Evolutionary conservation across 441 rosid genomes (phyloP), one percentile per base, ranked within the genome.

Genomic region (Pelargonium australe): DNA sequence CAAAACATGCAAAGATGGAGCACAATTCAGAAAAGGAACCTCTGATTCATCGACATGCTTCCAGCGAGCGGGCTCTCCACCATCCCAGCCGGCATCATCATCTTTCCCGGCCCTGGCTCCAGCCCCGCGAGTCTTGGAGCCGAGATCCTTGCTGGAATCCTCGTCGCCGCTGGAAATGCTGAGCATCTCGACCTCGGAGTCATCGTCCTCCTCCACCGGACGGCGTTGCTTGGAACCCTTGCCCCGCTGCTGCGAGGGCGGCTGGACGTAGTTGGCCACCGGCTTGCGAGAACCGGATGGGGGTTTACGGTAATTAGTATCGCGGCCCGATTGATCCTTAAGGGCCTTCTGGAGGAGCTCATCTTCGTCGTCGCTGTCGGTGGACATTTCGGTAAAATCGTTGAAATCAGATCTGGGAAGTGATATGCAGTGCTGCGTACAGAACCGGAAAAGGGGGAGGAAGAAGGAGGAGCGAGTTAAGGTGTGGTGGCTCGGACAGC

Each of bases 111-210:
- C 79, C 67, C 85, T 83, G 43, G 70, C 60, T 41, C 68, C 82
- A 34, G 74, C 78, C 9, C 79, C 70, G 14, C 73, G 44, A 28
- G 34, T 14, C 68, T 58, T 73, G 7, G 7, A 3, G 17, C 5
- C 58, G 57, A 51, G 77, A 75, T 85, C 90, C 79, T 77, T 87
- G 31, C 68, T 76, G 49, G 77, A 69, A 40, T 89, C 97, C 77
- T 94, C 97, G 57, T 94, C 98, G 62, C 98, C 97, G 68, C 99
- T 95, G 44, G 99, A 95, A 73, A 95, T 95, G 77, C 99, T 95
- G 9, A 95, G 87, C 92, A 95, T 81, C 84, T 95, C 99, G 68
- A 95, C 92, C 82, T 92, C 99, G 73, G 99, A 95, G 69, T 90
- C 97, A 2, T 91, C 99, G 51, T 89, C 97, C 1, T 86, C 90